Base-by-base conservation (phyloP, 2,329 filamentous ascomycete species). In the Thelonectria rubi region DNA sequence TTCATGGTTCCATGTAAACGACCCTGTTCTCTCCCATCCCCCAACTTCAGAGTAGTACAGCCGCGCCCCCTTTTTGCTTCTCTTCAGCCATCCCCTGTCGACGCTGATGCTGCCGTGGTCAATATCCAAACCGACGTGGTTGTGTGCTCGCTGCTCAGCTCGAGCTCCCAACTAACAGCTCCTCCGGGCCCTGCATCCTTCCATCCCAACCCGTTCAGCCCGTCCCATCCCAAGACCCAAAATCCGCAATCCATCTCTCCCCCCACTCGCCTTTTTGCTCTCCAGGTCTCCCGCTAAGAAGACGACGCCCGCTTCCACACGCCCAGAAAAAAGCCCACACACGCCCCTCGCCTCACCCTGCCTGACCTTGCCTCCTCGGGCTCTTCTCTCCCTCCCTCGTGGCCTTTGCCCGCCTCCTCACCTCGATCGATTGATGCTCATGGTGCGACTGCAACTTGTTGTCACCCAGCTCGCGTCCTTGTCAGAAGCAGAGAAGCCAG, bases 381-480 rank as follows among this genome's bases (percentile, higher is more conserved):
- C 51, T 45, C 52, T 60, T 39, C 47, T 60, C 58, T 26, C 43
- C 26, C 20, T 42, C 45, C 58, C 37, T 56, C 54, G 46, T 39
- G 45, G 32, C 53, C 12, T 55, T 46, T 15, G 42, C 20, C 43
- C 47, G 39, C 42, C 50, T 46, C 52, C 47, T 60, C 58, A 40
- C 52, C 47, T 51, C 47, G 32, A 51, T 56, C 52, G 40, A 60
- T 56, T 50, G 47, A 60, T 60, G 26, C 47, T 56, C 58, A 24
- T 55, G 58, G 58, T 55, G 46, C 58, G 46, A 52, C 58, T 55
- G 32, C 32, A 34, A 42, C 51, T 40, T 40, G n/a, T 42, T 55
- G 42, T 45, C 52, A 60, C 39, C 58, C 40, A 60, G 30, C 58
- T 42, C 39, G 51, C 51, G 40, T 30, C 51, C 52, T 51, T 20